These are phyloP conservation scores for Zoysia japonica DNA, from an alignment of 176 grass and related monocot genomes.

Conservation along the genomic window DNA sequence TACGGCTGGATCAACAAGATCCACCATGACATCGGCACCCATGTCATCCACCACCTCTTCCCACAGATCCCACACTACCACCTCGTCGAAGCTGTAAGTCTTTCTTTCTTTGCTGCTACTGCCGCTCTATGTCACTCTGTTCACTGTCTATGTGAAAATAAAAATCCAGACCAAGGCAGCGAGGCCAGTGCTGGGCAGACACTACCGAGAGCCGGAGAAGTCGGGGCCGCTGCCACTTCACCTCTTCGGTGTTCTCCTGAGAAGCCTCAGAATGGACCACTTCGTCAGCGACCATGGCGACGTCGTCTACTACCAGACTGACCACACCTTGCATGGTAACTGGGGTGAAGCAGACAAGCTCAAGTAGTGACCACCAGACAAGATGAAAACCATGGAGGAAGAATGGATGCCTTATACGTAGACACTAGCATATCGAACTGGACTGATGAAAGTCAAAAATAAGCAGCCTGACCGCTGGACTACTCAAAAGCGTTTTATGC, in stretches of 20 bases:
- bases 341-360: not conserved
- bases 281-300: slow-evolving; percentile 85
- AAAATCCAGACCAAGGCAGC: slow-evolving; percentile 68
- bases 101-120: not conserved
- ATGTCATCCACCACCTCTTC: slow-evolving; percentile 97
- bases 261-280: slow-evolving; percentile 79
- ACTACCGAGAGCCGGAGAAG: slow-evolving; percentile 73
- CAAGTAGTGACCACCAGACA: not conserved
- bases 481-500: not conserved
- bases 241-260: slow-evolving; percentile 57
- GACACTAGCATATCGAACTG: not conserved
- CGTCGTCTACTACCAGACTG: slow-evolving; percentile 84
- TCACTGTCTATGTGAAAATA: not conserved
- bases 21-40: slow-evolving; percentile 95
- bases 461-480: not conserved
- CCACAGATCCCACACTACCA: slow-evolving; percentile 95
- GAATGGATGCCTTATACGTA: not conserved
- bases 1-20: slow-evolving; percentile 97
- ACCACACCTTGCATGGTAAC: slow-evolving; percentile 36
- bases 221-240: slow-evolving; percentile 74
- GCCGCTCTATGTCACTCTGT: not conserved
- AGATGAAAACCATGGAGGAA: not conserved
- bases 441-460: slow-evolving; percentile 3
- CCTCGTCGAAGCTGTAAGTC: slow-evolving; percentile 78
- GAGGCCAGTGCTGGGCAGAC: slow-evolving; percentile 67